Base-by-base conservation (phyloP, 495 filamentous ascomycete genomes). In the Thozetella sp. region DNA sequence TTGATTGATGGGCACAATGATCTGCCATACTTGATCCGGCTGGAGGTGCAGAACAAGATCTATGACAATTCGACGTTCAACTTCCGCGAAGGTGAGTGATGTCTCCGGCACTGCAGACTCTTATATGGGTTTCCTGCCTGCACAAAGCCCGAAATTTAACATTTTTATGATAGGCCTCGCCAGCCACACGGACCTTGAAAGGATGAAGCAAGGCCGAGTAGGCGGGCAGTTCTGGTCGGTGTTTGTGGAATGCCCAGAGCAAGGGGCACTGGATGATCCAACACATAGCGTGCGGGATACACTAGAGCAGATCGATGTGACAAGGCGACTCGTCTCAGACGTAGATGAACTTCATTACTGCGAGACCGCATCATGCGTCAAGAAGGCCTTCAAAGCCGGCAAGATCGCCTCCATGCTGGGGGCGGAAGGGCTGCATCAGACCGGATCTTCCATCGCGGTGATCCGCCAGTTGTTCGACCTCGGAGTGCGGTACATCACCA, bases 401-500 rank as follows among this genome's bases (percentile, higher is more conserved):
- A 48, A 48, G n/a, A 48, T 48, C 9, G 43, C 43, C 4, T 48
- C 43, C 3, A 10, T 48, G 9, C 43, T 48, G 20, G 43, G 43
- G 9, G 43, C 43, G n/a, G 43, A 48, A 48, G 43, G 43, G 69
- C 27, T 68, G 64, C 56, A 64, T 61, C 51, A 69, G 67, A 72
- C 57, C 2, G 58, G 59, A n/a, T 59, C 56, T 2, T 60, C 56
- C 48, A 65, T 67, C 25, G 68, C 66, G 15, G 65, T 73, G 13
- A 54, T 79, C 25, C 67, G 74, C 20, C 68, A 68, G 58, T 63
- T 72, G 53, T 69, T 74, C 53, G 57, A 66, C 17, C 68, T 77
- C 20, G 71, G 75, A 22, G 69, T 67, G 1, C 66, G 72, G 2
- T 79, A 78, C 48, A 64, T 72, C 22, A 77, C 75, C 3, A 50